Evolutionary conservation across 169 alveolate species (phyloP), one percentile per base, ranked within the genome.

Genomic region (Plasmodium chabaudi): DNA sequence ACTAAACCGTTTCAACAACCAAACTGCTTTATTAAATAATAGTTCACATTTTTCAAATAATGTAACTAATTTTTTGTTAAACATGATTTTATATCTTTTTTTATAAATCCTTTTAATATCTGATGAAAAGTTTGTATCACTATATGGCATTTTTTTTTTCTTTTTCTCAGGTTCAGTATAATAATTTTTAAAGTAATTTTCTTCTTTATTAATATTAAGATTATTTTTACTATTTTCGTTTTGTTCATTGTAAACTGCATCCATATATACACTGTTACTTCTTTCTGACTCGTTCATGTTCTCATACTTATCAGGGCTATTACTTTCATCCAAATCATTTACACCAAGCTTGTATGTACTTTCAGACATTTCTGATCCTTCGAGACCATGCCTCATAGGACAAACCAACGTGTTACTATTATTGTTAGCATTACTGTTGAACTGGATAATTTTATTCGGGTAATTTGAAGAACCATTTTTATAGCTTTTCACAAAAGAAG

Each of bases 41-140:
- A 67, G 72, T 56, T 82, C 90, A 55, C 90, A 82, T 27, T 56
- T 82, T 47, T 82, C 84, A 25, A 82, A 82, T 67, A 82, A 49
- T 27, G 53, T 19, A 67, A 82, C 67, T 82, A 82, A 53, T 67
- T 65, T 82, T 53, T 82, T 55, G 23, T 82, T 67, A 82, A 82
- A 82, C 67, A 82, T 82, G 21, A 82, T 65, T 82, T 82, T 56
- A 17, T 82, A 82, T 59, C 84, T 82, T 46, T 57, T 82, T 67
- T 51, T 82, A 46, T 59, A 82, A 67, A 47, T 82, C 49, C 55
- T 82, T 34, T 53, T 65, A 65, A 82, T 82, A 5, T 44, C 71
- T 21, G n/a, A 15, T 44, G 82, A 53, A 82, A 67, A 67, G 25
- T 65, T 46, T n/a, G 39, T 67, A 67, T 49, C 72, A 46, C 27